phyloP scores from a whole-genome alignment of 73 alveolate species.

The Diophrys sp. region DNA sequence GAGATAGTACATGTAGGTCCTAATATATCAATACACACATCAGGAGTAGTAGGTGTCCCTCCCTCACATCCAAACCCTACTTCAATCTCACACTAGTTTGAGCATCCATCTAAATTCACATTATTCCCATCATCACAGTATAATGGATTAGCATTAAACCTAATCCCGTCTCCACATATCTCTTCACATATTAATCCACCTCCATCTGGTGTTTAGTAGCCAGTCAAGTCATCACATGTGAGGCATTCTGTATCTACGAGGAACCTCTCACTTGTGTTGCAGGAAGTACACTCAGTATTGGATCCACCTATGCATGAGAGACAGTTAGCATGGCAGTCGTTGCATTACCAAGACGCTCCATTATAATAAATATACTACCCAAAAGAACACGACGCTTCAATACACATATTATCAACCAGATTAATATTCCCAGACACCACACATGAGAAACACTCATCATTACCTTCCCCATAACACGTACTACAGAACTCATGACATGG shows the following conservation, averaged over 20 bases:
- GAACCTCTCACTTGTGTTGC: not conserved
- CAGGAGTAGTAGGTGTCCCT: too few relatives aligned
- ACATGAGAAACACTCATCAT: not conserved
- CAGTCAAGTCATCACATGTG: not conserved
- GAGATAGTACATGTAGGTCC: too few relatives aligned
- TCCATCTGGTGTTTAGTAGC: not conserved
- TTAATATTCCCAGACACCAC: not conserved
- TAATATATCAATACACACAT: too few relatives aligned
- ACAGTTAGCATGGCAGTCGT: not conserved
- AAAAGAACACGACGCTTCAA: not conserved
- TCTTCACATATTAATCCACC: not conserved
- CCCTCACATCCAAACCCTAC: too few relatives aligned
- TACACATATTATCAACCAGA: not conserved
- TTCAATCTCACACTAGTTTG: too few relatives aligned
- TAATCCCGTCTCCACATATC: slow-evolving; percentile 7
- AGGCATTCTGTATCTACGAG: not conserved
- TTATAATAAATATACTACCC: not conserved
- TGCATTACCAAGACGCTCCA: not conserved
- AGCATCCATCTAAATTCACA: too few relatives aligned
- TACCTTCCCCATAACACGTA: slow-evolving; percentile 5
- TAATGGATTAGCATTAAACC: not conserved
- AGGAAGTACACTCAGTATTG: not conserved
- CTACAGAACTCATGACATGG: slow-evolving; percentile 1
- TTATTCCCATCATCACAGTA: too few relatives aligned
- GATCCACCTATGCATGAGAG: not conserved